Percentiles rank a stretch among this genome's conserved stretches.
phyloP scores from a whole-genome alignment of 257 asterid species.

The Fraxinus americana region DNA sequence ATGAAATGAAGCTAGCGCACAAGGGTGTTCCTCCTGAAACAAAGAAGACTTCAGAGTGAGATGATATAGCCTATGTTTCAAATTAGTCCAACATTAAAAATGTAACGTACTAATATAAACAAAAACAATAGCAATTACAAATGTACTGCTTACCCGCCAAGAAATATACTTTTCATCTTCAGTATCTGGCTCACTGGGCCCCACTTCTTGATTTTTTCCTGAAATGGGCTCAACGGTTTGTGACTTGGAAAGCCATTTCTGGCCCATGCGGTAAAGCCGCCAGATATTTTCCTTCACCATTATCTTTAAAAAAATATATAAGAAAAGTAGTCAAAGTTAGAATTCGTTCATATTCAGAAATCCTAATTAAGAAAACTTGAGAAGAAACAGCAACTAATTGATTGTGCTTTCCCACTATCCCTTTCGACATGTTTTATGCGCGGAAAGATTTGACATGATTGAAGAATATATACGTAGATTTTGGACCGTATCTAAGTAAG shows the following conservation, averaged over 20 bases:
- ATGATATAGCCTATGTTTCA: too few relatives aligned
- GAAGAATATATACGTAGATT: background rate
- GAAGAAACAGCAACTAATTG: background rate
- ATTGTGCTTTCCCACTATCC: background rate
- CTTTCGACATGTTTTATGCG: background rate
- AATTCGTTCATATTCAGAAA: background rate
- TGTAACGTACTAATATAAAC: background rate
- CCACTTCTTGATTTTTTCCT: slow-evolving; percentile 13
- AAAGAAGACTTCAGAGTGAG: too few relatives aligned
- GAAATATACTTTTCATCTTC: slow-evolving; percentile 35
- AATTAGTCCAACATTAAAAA: background rate
- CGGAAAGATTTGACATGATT: background rate
- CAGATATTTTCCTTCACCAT: slow-evolving; percentile 54
- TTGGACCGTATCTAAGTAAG: too few relatives aligned
- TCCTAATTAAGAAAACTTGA: background rate
- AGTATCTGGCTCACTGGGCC: slow-evolving; percentile 25
- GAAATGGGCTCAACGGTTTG: slow-evolving; percentile 20
- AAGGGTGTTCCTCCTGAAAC: slow-evolving; percentile 60
- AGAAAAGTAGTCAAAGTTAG: background rate
- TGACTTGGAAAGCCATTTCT: slow-evolving; percentile 38
- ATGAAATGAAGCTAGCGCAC: slow-evolving; percentile 51
- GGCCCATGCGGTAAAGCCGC: slow-evolving; percentile 41
- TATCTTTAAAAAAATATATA: slow-evolving; percentile 26
- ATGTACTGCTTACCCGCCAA: slow-evolving; percentile 58
- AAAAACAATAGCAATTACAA: too few relatives aligned